Evolutionary conservation across 2,329 filamentous ascomycete genomes (phyloP).

Genomic region (Exophiala mesophila): DNA sequence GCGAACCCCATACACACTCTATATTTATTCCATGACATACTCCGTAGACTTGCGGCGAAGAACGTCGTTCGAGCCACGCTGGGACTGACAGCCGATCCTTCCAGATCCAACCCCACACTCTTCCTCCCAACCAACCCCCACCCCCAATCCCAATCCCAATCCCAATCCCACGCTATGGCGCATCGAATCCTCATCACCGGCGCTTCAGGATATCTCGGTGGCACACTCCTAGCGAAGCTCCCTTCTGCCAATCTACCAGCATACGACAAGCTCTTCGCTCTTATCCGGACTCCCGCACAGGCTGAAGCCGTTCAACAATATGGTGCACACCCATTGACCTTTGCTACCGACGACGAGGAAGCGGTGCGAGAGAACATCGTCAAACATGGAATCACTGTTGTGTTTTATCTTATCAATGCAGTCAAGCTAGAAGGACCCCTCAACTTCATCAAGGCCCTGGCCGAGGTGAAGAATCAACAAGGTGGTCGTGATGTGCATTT

Average conservation of each 20-base stretch:
- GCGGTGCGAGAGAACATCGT: slow-evolving; percentile 37
- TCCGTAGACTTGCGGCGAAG: no score
- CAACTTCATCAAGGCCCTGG: slow-evolving; percentile 44
- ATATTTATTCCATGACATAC: no score
- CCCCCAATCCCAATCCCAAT: no score
- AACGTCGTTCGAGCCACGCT: no score
- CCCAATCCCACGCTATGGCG: slow-evolving; percentile 28
- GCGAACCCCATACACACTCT: no score
- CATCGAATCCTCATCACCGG: slow-evolving; percentile 43
- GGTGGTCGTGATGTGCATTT: slow-evolving; percentile 43
- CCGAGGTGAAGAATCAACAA: slow-evolving; percentile 34
- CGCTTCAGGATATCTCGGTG: slow-evolving; percentile 51
- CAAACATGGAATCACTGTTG: slow-evolving; percentile 43
- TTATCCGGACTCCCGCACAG: slow-evolving; percentile 45
- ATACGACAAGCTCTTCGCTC: slow-evolving; percentile 44
- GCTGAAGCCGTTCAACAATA: slow-evolving; percentile 43
- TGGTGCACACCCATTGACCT: slow-evolving; percentile 39
- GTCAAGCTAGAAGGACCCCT: slow-evolving; percentile 31
- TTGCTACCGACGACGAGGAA: slow-evolving; percentile 37
- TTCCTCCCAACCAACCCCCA: no score
- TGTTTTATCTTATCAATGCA: slow-evolving; percentile 47
- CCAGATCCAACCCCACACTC: no score
- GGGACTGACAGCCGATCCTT: no score
- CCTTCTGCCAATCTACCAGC: slow-evolving; percentile 35
- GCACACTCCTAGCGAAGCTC: slow-evolving; percentile 42